These are phyloP conservation scores for Sequoiadendron giganteum DNA, from an alignment of 75 land plant genomes.

Conservation along the genomic window DNA sequence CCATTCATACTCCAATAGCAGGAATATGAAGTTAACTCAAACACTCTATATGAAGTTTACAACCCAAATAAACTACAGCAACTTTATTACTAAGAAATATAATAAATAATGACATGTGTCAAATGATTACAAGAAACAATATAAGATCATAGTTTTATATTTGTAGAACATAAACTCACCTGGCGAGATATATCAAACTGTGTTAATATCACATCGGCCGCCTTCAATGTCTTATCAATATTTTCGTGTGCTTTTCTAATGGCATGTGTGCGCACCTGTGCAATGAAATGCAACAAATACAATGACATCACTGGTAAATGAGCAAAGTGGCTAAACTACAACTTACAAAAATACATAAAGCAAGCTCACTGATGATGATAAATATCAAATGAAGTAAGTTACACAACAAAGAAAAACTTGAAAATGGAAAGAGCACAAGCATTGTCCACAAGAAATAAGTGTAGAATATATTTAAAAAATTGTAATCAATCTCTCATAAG, in stretches of 20 bases:
- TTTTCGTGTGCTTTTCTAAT: slow-evolving; percentile 78
- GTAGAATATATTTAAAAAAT: background rate
- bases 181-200: slow-evolving; percentile 82
- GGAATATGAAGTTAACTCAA: background rate
- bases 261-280: slow-evolving; percentile 70
- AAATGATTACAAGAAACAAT: slow-evolving; percentile 4
- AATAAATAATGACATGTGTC: background rate
- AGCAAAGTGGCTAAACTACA: background rate
- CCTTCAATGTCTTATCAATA: slow-evolving; percentile 75
- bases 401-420: background rate
- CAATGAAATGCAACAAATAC: background rate
- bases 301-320: background rate
- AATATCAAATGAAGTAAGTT: background rate
- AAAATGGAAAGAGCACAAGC: background rate
- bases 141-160: background rate
- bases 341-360: background rate
- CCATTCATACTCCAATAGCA: background rate
- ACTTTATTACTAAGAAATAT: background rate
- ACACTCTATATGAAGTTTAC: background rate
- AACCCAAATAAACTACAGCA: background rate
- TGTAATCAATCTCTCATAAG: background rate
- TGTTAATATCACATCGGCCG: slow-evolving; percentile 62
- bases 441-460: background rate
- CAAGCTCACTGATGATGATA: background rate
- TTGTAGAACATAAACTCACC: slow-evolving; percentile 27